Base-by-base conservation (phyloP, 768 basidiomycete genomes). In the Mycena sanguinolenta region DNA sequence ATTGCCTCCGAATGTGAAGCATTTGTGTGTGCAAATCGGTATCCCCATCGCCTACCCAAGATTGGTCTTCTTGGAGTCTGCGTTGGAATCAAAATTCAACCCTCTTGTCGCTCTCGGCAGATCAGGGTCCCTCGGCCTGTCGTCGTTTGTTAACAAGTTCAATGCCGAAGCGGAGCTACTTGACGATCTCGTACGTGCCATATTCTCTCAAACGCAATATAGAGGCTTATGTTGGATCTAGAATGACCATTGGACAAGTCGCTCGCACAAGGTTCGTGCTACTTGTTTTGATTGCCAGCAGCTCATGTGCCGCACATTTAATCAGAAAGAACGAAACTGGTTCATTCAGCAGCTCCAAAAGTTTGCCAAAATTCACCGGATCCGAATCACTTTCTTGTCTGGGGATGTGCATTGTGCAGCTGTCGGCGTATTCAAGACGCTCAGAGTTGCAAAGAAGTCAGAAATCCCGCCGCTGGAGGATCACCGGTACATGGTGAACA, bases 401-500 rank as follows among this genome's bases (percentile, higher is more conserved):
- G 98, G 98, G 4, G 97, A 99, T 78, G 97, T 98, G 17, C 97
- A 98, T 77, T 94, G 94, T 74, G 94, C 94, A 0, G 93, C 95
- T 1, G 94, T 96, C 0, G 94, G 93, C 2, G 79, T 91, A 3
- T 82, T 96, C 72, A 95, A 91, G 80, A 93, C 93, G 2, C 82
- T 92, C 50, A 84, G 82, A 66, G 78, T 75, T 3, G 91, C 89
- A 75, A 84, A 84, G 54, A 81, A 80, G 39, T 77, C 81, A 4
- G 87, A 86, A 54, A 53, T 92, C 8, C 78, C 83, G 4, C 90
- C 94, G 1, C 76, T 79, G 2, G 72, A 79, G 28, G 98, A 98
- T 79, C 83, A 90, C 77, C 89, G 95, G 53, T 98, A 95, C 79
- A 98, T 99, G 96, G 78, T 97, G 55, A 97, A 97, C 73, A 82